Base-by-base conservation (phyloP, 805 yeast genomes). In the Candida endomychidarum region DNA sequence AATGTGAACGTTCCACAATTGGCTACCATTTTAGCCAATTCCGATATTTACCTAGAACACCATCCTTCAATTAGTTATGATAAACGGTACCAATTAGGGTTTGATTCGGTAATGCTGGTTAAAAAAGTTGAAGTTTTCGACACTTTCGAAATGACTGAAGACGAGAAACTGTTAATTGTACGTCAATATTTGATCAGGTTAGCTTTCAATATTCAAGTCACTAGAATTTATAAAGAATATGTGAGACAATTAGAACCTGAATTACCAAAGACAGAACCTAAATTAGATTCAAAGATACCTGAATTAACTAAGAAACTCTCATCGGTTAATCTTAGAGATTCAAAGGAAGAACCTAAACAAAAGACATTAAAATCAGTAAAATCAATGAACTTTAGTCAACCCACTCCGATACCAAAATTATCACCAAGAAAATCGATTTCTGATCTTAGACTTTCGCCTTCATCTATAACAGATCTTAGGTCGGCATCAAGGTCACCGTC, bases 191-290 rank as follows among this genome's bases (percentile, higher is more conserved):
- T 82, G 21, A 63, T 60, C 15, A 70, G 62, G 33, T 50, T 83
- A 34, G 85, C 86, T 11, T 72, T 78, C 38, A 70, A 75, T 41
- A 77, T 82, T 11, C 90, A 83, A 58, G 76, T 81, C n/a, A 77
- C 76, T 8, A 60, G 90, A 35, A 74, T 83, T 8, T 81, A 74
- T 56, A 75, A 73, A 18, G 62, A 56, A 40, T 52, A 53, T 37
- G 27, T 56, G 10, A 58, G 53, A 16, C 39, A 36, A 36, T 12
- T 29, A n/a, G 26, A 33, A 11, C 37, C 37, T 11, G 29, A 33
- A n/a, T n/a, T n/a, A n/a, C n/a, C n/a, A n/a, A n/a, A n/a, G 10
- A n/a, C 11, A n/a, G 19, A 21, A 14, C 20, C 12, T 16, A 8
- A 9, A 15, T 5, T 28, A 18, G 22, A 19, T 6, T 3, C 33